These are phyloP conservation scores for Colletotrichum navitas DNA, from an alignment of 2,329 filamentous ascomycete genomes.

Conservation along the genomic window DNA sequence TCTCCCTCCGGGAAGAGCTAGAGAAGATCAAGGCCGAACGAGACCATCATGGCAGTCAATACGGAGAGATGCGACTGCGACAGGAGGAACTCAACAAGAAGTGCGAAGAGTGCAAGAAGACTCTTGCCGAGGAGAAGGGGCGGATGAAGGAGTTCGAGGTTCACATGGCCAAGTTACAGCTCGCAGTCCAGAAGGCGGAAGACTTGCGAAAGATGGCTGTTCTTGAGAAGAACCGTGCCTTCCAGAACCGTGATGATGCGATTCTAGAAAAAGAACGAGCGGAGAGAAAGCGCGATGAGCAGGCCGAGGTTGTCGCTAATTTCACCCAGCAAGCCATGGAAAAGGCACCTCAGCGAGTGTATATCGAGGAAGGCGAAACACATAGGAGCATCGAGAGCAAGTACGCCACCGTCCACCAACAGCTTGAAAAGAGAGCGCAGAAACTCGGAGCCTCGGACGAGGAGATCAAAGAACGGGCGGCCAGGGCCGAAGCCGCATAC, in stretches of 20 bases:
- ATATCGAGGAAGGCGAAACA: slow-evolving; percentile 75
- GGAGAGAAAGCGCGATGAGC: slow-evolving; percentile 61
- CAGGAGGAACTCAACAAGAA: slow-evolving; percentile 62
- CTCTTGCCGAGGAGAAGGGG: slow-evolving; percentile 53
- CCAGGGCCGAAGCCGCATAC: slow-evolving; percentile 56
- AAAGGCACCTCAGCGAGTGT: slow-evolving; percentile 68
- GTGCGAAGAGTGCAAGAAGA: slow-evolving; percentile 56
- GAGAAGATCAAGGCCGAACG: slow-evolving; percentile 60
- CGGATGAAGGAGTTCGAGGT: slow-evolving; percentile 48
- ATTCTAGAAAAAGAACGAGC: slow-evolving; percentile 59
- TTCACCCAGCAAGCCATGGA: slow-evolving; percentile 67
- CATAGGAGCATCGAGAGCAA: slow-evolving; percentile 66
- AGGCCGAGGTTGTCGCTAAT: slow-evolving; percentile 62
- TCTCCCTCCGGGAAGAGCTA: slow-evolving; percentile 69
- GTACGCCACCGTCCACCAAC: slow-evolving; percentile 66
- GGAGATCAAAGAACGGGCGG: slow-evolving; percentile 68
- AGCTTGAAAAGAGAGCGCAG: slow-evolving; percentile 69
- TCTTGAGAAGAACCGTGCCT: slow-evolving; percentile 71
- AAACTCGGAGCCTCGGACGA: slow-evolving; percentile 74
- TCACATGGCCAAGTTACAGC: slow-evolving; percentile 65
- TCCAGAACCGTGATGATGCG: slow-evolving; percentile 63
- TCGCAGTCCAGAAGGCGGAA: slow-evolving; percentile 63
- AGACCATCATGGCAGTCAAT: slow-evolving; percentile 66
- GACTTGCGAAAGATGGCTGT: slow-evolving; percentile 67
- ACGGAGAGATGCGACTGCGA: slow-evolving; percentile 62